These are phyloP conservation scores for Cryptosporidium parvum DNA, from an alignment of 169 alveolate genomes.

Conservation along the genomic window DNA sequence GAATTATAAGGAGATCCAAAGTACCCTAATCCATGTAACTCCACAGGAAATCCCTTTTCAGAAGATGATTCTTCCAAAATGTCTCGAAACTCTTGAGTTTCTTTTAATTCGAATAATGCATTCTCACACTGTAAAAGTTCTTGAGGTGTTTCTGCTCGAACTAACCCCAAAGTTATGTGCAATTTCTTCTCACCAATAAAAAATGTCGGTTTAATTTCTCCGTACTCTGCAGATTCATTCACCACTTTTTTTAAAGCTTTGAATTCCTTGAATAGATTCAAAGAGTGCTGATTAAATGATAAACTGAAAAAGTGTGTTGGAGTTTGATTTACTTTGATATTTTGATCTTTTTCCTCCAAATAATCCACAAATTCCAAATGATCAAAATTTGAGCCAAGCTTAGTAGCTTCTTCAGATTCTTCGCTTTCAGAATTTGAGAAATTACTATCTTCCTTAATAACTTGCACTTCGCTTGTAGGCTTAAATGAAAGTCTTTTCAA, in stretches of 20 bases:
- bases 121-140: slow-evolving; percentile 14
- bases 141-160: slow-evolving; percentile 16
- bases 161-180: slow-evolving; percentile 64
- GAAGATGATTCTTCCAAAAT: background rate
- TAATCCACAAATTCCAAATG: background rate
- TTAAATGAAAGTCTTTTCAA: background rate
- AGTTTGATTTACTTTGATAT: background rate
- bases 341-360: background rate
- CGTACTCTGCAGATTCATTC: slow-evolving; percentile 29
- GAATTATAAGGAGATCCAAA: slow-evolving; percentile 46
- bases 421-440: slow-evolving; percentile 24
- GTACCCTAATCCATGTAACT: slow-evolving; percentile 18
- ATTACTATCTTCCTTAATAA: background rate
- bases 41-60: slow-evolving; percentile 39
- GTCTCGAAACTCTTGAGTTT: slow-evolving; percentile 33
- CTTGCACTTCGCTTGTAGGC: slow-evolving; percentile 12
- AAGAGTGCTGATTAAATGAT: slow-evolving; percentile 33
- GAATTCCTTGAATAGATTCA: slow-evolving; percentile 16
- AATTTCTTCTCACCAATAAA: slow-evolving; percentile 53
- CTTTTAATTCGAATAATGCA: slow-evolving; percentile 1
- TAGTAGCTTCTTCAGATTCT: background rate
- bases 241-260: slow-evolving; percentile 17
- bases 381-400: background rate
- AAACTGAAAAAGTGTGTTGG: slow-evolving; percentile 69
- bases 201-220: slow-evolving; percentile 21